Percentiles rank a stretch among this genome's conserved stretches.
Conservation (phyloP, 108 stramenopile species). For the Aurantiochytrium sp. region DNA sequence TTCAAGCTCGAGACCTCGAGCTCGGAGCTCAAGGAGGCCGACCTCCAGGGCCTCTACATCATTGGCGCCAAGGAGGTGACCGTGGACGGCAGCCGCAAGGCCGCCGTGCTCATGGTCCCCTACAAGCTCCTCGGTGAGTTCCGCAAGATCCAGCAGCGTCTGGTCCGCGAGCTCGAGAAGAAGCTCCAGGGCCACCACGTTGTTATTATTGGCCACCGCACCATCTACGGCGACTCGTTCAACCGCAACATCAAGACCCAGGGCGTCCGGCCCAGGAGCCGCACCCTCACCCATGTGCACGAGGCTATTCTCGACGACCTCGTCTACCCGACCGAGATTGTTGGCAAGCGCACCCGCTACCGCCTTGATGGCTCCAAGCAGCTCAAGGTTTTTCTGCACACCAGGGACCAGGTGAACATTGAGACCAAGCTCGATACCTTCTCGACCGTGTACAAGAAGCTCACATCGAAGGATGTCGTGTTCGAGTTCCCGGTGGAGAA, state of each 20-base stretch:
- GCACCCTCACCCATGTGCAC: slow-evolving; percentile 94
- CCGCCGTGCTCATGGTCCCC: slow-evolving; percentile 93
- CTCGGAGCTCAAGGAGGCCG: slow-evolving; percentile 39
- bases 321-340: slow-evolving; percentile 97
- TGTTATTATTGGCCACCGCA: slow-evolving; percentile 90
- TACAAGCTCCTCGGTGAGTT: slow-evolving; percentile 85
- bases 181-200: slow-evolving; percentile 96
- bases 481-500: slow-evolving; percentile 53
- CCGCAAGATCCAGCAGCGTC: slow-evolving; percentile 89
- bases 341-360: slow-evolving; percentile 96
- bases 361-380: slow-evolving; percentile 91
- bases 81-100: slow-evolving; percentile 75
- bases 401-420: slow-evolving; percentile 91
- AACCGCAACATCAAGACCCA: slow-evolving; percentile 73
- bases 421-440: slow-evolving; percentile 92
- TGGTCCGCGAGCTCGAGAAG: slow-evolving; percentile 99
- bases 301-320: slow-evolving; percentile 97
- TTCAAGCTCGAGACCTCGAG: slow-evolving; percentile 65
- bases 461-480: slow-evolving; percentile 95
- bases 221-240: slow-evolving; percentile 90
- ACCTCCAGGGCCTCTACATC: slow-evolving; percentile 83
- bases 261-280: slow-evolving; percentile 87
- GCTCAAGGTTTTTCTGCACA: slow-evolving; percentile 87
- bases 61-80: slow-evolving; percentile 94
- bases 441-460: slow-evolving; percentile 90